phyloP scores from a whole-genome alignment of 2,329 filamentous ascomycete genomes.

The Bipolaris gigantea region DNA sequence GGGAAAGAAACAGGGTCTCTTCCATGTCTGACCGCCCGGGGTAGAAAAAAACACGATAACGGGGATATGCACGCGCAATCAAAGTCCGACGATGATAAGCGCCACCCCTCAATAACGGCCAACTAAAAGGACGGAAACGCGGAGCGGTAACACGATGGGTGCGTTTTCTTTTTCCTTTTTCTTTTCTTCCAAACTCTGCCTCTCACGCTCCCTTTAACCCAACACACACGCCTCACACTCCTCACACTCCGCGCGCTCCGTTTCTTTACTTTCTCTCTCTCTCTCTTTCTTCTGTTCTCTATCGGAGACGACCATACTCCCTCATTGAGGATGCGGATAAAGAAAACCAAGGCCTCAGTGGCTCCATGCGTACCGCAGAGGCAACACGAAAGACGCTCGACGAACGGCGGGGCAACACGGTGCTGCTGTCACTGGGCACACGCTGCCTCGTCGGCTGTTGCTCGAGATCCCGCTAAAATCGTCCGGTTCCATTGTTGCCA shows the following conservation, averaged over 20 bases:
- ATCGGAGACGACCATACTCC: neutral
- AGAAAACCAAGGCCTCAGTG: slow-evolving; percentile 1
- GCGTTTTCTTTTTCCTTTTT: neutral
- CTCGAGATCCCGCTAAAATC: slow-evolving; percentile 35
- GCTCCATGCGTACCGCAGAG: neutral
- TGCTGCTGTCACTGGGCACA: slow-evolving; percentile 1
- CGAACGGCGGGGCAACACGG: neutral
- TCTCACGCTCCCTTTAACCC: no score
- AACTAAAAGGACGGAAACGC: neutral
- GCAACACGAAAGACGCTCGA: slow-evolving; percentile 2
- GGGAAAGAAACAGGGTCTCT: neutral
- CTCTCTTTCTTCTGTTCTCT: neutral
- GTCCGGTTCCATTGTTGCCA: slow-evolving; percentile 32
- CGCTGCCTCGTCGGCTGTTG: slow-evolving; percentile 11
- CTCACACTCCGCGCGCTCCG: neutral
- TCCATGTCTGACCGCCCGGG: neutral
- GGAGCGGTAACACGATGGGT: neutral
- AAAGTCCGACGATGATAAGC: neutral
- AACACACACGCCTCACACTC: no score
- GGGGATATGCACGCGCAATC: neutral
- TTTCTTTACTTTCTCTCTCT: neutral
- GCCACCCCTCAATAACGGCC: neutral
- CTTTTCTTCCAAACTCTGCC: neutral
- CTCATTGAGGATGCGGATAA: neutral
- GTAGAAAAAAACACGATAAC: neutral